Evolutionary conservation across 2,329 filamentous ascomycete species (phyloP).

Genomic region (Diaporthe citriasiana): DNA sequence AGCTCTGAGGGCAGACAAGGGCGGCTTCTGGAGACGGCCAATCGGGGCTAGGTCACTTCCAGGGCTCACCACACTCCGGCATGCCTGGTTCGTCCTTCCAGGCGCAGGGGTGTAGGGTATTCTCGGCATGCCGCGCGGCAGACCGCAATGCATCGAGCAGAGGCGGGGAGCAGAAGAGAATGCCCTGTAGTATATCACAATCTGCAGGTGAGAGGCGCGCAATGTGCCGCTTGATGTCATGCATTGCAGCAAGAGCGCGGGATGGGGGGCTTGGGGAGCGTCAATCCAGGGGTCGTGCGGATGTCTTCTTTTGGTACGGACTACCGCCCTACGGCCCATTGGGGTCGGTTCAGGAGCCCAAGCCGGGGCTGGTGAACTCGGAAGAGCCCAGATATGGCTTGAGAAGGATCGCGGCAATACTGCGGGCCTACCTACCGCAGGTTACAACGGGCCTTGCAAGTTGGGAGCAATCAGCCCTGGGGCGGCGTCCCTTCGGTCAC

Average conservation of each 20-base stretch:
- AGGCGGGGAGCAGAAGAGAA: constrained; percentile 2
- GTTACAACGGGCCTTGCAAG: neutral
- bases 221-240: constrained; percentile 44
- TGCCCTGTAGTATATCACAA: constrained; percentile 35
- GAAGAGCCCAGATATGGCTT: neutral
- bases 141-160: constrained; percentile 4
- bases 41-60: neutral
- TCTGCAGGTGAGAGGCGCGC: constrained; percentile 33
- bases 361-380: neutral
- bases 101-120: constrained; percentile 22
- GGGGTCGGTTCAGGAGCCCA: neutral
- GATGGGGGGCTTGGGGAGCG: constrained; percentile 8
- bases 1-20: neutral
- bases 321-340: neutral
- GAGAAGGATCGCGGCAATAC: neutral
- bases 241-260: constrained; percentile 43
- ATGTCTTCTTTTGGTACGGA: constrained; percentile 2
- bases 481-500: neutral
- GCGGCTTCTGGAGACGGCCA: neutral
- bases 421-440: neutral
- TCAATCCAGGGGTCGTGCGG: constrained; percentile 39
- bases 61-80: neutral
- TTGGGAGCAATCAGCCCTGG: constrained; percentile 11
- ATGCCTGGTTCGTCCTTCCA: constrained; percentile 22
- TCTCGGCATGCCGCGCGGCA: constrained; percentile 33